Conservation (phyloP, 2,329 filamentous ascomycete species). For the Alternaria viburni region DNA sequence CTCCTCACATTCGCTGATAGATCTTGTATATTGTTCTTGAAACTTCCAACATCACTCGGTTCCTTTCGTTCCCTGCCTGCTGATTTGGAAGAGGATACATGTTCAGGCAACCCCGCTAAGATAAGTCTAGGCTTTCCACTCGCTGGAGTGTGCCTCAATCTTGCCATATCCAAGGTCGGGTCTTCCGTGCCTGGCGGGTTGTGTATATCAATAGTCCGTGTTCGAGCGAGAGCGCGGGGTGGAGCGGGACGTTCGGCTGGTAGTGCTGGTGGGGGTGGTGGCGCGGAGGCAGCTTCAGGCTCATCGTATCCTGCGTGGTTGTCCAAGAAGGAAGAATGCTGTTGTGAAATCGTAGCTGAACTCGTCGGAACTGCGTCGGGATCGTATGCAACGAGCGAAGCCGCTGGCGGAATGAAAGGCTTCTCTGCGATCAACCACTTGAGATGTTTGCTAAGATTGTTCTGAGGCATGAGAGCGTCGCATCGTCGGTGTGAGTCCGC, state of each 20-base stretch:
- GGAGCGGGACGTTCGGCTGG: slow-evolving; percentile 21
- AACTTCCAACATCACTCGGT: background rate
- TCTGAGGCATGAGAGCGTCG: slow-evolving; percentile 53
- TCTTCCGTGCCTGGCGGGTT: slow-evolving; percentile 18
- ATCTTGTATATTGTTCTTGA: slow-evolving; percentile 1
- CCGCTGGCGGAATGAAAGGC: slow-evolving; percentile 51
- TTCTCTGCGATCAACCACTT: slow-evolving; percentile 56
- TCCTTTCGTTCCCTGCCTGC: slow-evolving; percentile 4
- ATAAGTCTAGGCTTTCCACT: slow-evolving; percentile 48
- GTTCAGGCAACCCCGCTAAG: slow-evolving; percentile 31
- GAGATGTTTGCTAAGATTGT: slow-evolving; percentile 57
- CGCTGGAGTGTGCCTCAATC: slow-evolving; percentile 52
- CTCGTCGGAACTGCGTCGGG: slow-evolving; percentile 28
- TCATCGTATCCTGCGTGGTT: slow-evolving; percentile 29
- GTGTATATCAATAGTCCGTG: slow-evolving; percentile 36
- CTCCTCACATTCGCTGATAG: background rate
- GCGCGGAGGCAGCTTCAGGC: slow-evolving; percentile 12
- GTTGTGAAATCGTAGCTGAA: slow-evolving; percentile 28
- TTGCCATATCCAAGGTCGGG: slow-evolving; percentile 49
- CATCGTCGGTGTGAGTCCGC: slow-evolving; percentile 31
- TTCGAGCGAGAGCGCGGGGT: slow-evolving; percentile 26
- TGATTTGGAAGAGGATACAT: slow-evolving; percentile 12
- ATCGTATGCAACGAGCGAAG: slow-evolving; percentile 37
- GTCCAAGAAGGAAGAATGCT: slow-evolving; percentile 10
- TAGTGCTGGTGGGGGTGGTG: slow-evolving; percentile 18